Evolutionary conservation across 176 grass and related monocot genomes (phyloP).

Genomic region (Eleusine indica): DNA sequence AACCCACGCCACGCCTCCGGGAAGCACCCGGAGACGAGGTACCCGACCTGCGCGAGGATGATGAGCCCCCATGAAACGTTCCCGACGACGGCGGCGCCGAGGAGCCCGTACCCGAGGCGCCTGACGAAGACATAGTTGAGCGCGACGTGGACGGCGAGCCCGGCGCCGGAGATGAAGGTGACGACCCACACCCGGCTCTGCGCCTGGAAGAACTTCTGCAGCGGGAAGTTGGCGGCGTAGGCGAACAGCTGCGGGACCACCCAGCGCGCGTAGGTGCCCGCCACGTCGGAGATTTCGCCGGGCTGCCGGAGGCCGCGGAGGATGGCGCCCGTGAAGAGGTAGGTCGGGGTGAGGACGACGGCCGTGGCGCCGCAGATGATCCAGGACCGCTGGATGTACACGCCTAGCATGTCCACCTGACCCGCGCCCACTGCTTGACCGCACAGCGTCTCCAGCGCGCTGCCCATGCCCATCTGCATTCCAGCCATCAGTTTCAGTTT

Average conservation of each 20-base stretch:
- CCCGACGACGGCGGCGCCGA: conserved; percentile 52
- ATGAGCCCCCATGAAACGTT: conserved; percentile 64
- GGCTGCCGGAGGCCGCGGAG: conserved; percentile 54
- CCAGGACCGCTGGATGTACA: conserved; percentile 71
- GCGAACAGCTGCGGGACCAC: conserved; percentile 57
- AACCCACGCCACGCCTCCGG: conserved; percentile 57
- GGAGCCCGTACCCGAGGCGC: conserved; percentile 39
- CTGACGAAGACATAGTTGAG: conserved; percentile 64
- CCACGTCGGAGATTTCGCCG: conserved; percentile 35
- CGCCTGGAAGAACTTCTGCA: conserved; percentile 75
- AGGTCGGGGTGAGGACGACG: conserved; percentile 31
- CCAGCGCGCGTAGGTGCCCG: conserved; percentile 51
- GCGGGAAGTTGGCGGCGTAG: conserved; percentile 73
- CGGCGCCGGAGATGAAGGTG: conserved; percentile 54
- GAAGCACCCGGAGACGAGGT: conserved; percentile 56
- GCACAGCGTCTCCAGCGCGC: conserved; percentile 71
- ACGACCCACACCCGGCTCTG: conserved; percentile 73
- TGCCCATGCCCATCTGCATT: conserved; percentile 70
- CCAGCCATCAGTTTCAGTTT: no score
- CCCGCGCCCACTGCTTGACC: conserved; percentile 65
- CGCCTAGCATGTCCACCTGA: conserved; percentile 54
- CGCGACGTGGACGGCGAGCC: conserved; percentile 47
- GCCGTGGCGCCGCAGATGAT: conserved; percentile 55
- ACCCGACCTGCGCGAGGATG: conserved; percentile 46
- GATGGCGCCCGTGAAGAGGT: conserved; percentile 51